Evolutionary conservation across 306 rosid genomes (phyloP), one percentile per base, ranked within the genome.

Genomic region (Begonia peltatifolia): DNA sequence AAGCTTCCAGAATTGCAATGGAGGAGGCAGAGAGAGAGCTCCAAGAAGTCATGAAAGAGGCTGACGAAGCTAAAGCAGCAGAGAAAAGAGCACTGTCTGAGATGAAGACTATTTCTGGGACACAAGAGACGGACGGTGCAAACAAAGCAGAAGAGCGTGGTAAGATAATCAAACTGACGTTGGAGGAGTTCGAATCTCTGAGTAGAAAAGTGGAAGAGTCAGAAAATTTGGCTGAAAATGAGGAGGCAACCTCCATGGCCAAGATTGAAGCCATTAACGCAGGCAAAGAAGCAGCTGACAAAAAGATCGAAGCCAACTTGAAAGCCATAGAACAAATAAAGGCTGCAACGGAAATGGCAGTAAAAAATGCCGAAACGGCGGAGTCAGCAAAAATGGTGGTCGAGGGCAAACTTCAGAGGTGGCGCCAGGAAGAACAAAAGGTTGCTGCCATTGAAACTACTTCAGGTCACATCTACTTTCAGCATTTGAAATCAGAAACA

Each of bases 281-380:
- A 14, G 77, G 87, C 65, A 78, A 63, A 50, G 63, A 12, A 18
- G 83, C 77, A 60, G 63, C 58, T n/a, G 74, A 68, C 44, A 74
- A 42, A 41, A 84, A 74, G 67, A 42, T 79, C 64, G 84, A 82
- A 63, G 84, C 81, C 18, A 76, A 57, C 49, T 46, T 75, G 60
- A 88, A 70, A 60, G 79, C 76, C 9, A 79, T 84, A 14, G 87
- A 84, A 62, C 83, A 79, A 60, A 84, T 82, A 38, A 66, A 72
- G 66, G 62, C 44, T 14, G 93, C 93, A 44, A 77, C 85, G 9
- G 80, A 82, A 17, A 46, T 76, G 11, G 95, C 93, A 41, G 43
- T 88, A 68, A 77, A 64, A 71, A 61, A 71, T 10, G 83, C 89
- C 69, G 84, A 76, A 60, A 73, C 67, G 71, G 85, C 88, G 12